phyloP scores from a whole-genome alignment of 495 filamentous ascomycete species.

The Penicillium diatomitis region DNA sequence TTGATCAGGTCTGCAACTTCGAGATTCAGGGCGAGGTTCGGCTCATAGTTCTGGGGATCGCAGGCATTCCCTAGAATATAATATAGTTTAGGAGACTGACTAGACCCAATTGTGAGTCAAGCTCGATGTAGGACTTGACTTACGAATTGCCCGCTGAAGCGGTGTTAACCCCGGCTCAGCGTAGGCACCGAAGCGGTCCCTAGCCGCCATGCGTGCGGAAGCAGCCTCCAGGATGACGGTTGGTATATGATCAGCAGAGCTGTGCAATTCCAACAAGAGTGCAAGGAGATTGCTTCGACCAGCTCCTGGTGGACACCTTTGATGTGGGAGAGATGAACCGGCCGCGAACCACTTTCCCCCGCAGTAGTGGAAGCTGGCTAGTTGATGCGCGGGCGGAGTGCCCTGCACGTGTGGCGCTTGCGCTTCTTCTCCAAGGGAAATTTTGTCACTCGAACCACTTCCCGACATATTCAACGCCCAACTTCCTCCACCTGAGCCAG shows the following conservation, averaged over 20 bases:
- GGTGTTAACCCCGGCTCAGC: conserved; percentile 70
- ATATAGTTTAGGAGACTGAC: conserved; percentile 1
- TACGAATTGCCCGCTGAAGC: conserved; percentile 88
- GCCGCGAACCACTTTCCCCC: conserved; percentile 8
- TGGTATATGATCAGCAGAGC: conserved; percentile 5
- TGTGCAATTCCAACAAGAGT: conserved; percentile 1
- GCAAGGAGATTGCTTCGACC: too few species aligned
- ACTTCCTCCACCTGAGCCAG: too few species aligned
- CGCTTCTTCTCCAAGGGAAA: conserved; percentile 6
- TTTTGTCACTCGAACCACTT: conserved; percentile 5
- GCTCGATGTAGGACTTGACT: conserved; percentile 8
- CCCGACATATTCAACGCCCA: too few species aligned
- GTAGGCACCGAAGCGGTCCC: conserved; percentile 87
- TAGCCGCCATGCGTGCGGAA: conserved; percentile 86
- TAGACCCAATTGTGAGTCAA: conserved; percentile 1
- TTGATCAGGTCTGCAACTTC: conserved; percentile 97
- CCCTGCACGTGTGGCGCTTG: conserved; percentile 25
- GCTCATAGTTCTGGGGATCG: conserved; percentile 92
- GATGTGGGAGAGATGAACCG: conserved; percentile 1
- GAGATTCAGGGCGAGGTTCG: conserved; percentile 90
- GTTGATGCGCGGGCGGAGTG: conserved; percentile 18
- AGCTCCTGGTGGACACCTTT: not conserved
- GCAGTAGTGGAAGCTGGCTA: conserved; percentile 1
- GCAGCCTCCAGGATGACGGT: conserved; percentile 73
- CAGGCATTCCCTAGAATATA: conserved; percentile 65